Percentiles rank a stretch among this genome's conserved stretches.
Evolutionary conservation across 768 basidiomycete genomes (phyloP).

Genomic region (Hortiboletus campestris): DNA sequence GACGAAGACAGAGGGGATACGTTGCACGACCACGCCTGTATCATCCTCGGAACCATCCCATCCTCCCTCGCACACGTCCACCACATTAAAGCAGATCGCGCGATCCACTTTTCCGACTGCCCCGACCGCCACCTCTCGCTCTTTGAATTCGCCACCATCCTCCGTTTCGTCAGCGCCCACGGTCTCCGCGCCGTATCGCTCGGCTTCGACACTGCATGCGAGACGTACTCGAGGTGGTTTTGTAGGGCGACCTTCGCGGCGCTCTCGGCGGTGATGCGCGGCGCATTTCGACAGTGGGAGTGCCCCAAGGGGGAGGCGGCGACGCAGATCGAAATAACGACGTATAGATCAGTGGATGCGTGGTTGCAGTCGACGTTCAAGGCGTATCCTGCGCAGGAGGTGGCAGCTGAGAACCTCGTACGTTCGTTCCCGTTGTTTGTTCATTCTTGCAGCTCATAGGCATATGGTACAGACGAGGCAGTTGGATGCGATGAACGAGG

Average conservation of each 20-base stretch:
- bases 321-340: not conserved
- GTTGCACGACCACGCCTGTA: conserved; percentile 13
- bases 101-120: not conserved
- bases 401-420: conserved; percentile 7
- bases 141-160: conserved; percentile 7
- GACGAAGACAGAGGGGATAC: not conserved
- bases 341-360: conserved; percentile 2
- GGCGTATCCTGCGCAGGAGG: not conserved
- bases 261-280: not conserved
- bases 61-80: conserved; percentile 1
- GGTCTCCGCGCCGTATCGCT: conserved; percentile 2
- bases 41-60: conserved; percentile 5
- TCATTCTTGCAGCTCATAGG: not conserved
- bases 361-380: conserved; percentile 10
- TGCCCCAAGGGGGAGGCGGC: not conserved
- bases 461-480: not conserved
- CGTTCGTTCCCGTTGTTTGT: not conserved
- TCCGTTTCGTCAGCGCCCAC: conserved; percentile 7
- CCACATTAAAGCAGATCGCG: conserved; percentile 1
- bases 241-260: conserved; percentile 1
- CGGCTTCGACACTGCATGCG: conserved; percentile 8
- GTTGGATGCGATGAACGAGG: not conserved
- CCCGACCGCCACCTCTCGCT: conserved; percentile 8
- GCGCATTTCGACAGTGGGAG: not conserved
- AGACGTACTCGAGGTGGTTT: conserved; percentile 14